Base-by-base conservation (phyloP, 192 early-diverging fungal genomes). In the Umbelopsis sp. region DNA sequence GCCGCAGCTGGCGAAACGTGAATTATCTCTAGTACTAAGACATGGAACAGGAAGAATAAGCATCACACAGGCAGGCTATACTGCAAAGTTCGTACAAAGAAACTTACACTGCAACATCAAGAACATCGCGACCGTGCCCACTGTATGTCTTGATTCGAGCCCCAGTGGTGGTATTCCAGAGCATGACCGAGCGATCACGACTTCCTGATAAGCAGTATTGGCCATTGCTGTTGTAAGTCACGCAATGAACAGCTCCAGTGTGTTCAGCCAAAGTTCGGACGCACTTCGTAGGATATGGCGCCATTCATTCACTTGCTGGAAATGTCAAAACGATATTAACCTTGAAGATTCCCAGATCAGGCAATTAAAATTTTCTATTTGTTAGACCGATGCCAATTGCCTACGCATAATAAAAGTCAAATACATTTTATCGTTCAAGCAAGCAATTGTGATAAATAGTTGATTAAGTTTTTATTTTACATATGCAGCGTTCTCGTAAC, bases 121-220 rank as follows among this genome's bases (percentile, higher is more conserved):
- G 84, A 0, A 99, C 87, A 30, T 91, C 92, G 80, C 93, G 90
- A 12, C 94, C 94, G 74, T 99, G 96, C 0, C 90, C 96, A 12
- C 83, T 78, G 71, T 95, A 98, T 0, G 84, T 87, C 46, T 92
- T 91, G 11, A 99, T 88, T 48, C 77, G 82, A 20, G 87, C 75
- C 8, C 90, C 91, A 4, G 89, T 86, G 5, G 74, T 48, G 18
- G 91, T 87, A 70, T 91, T 93, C 85, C 89, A 90, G 35, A 95
- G 78, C 22, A 84, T 73, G 12, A 96, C 80, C 0, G 78, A 75
- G 13, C 90, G 85, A 84, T 98, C 95, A 44, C 83, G 84, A 0
- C 93, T 90, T 4, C 90, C 96, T 9, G 94, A 93, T 16, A 97
- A 64, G 41, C 91, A 78, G 70, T 99, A 99, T 47, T 93, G 85